Percentiles rank a stretch among this genome's conserved stretches.
Conservation (phyloP, 495 filamentous ascomycete genomes). For the Aspergillus affinis region DNA sequence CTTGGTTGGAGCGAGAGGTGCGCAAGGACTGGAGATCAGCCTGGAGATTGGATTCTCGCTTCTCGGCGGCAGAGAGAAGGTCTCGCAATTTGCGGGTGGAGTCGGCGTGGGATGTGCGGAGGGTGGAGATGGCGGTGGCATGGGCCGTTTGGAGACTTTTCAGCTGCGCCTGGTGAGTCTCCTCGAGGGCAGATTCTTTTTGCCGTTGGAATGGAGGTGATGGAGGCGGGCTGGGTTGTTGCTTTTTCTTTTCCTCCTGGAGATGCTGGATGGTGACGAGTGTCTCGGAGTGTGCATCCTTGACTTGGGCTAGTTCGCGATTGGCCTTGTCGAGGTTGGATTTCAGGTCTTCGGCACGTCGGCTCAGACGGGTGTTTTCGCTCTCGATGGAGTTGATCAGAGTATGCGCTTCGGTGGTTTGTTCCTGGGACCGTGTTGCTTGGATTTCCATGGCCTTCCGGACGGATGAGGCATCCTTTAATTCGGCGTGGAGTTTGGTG, state of each 20-base stretch:
- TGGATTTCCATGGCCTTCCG: conserved; percentile 38
- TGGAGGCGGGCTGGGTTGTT: conserved; percentile 32
- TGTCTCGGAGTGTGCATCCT: conserved; percentile 37
- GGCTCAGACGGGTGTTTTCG: conserved; percentile 45
- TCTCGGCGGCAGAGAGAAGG: conserved; percentile 40
- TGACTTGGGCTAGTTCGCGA: conserved; percentile 32
- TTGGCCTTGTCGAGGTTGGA: conserved; percentile 35
- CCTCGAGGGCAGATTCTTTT: conserved; percentile 27
- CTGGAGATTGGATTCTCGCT: conserved; percentile 44
- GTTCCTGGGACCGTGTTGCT: conserved; percentile 33
- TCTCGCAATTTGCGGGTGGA: conserved; percentile 42
- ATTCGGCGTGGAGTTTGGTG: conserved; percentile 29
- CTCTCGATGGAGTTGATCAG: conserved; percentile 46
- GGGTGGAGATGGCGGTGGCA: conserved; percentile 35
- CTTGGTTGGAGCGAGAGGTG: conserved; percentile 20
- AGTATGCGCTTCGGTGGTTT: conserved; percentile 41
- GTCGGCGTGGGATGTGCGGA: conserved; percentile 44
- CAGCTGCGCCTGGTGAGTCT: conserved; percentile 40
- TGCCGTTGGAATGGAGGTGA: conserved; percentile 24
- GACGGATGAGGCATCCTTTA: conserved; percentile 25
- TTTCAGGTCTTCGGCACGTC: conserved; percentile 35
- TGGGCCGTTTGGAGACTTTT: conserved; percentile 41
- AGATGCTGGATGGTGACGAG: conserved; percentile 80
- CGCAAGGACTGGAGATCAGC: conserved; percentile 36
- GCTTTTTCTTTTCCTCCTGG: conserved; percentile 70